Percentiles rank a stretch among this genome's conserved stretches.
These are phyloP conservation scores for Yamadazyma sp. DNA, from an alignment of 1,139 yeast genomes.

Conservation along the genomic window DNA sequence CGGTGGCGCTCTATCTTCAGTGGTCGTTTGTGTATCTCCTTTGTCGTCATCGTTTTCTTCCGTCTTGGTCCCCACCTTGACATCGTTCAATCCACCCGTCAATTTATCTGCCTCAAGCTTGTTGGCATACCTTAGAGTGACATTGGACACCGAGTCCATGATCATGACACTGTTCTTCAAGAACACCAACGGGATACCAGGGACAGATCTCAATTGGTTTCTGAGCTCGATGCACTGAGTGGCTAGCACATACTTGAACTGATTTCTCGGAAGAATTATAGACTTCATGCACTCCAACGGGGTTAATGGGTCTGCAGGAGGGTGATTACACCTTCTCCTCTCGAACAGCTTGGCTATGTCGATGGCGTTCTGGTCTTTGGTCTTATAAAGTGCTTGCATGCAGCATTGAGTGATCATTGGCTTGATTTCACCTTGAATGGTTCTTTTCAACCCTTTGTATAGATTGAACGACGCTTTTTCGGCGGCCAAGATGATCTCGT, in stretches of 20 bases:
- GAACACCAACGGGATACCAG: conserved; percentile 88
- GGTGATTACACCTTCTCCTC: conserved; percentile 64
- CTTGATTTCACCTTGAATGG: conserved; percentile 82
- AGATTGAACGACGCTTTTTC: conserved; percentile 70
- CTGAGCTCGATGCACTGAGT: conserved; percentile 75
- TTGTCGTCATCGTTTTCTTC: conserved; percentile 21
- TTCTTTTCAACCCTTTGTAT: conserved; percentile 72
- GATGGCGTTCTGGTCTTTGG: conserved; percentile 72
- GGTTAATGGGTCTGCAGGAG: conserved; percentile 58
- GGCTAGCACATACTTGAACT: conserved; percentile 88
- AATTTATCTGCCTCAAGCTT: conserved; percentile 65
- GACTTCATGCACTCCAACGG: conserved; percentile 77
- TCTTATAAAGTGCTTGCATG: conserved; percentile 77
- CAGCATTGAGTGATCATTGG: conserved; percentile 98
- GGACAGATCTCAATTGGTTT: conserved; percentile 63
- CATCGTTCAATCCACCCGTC: conserved; percentile 72
- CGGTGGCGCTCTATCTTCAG: conserved; percentile 20
- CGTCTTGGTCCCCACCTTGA: conserved; percentile 34
- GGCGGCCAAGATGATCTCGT: conserved; percentile 68
- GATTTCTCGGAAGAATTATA: conserved; percentile 71
- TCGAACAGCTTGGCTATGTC: conserved; percentile 79
- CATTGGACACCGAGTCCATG: conserved; percentile 87
- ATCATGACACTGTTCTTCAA: conserved; percentile 92
- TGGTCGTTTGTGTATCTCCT: conserved; percentile 18
- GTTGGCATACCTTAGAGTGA: conserved; percentile 57